A percentile compares a stretch with the other conserved stretches of the same genome.
phyloP scores from a whole-genome alignment of 2,329 filamentous ascomycete species.

The Xylariaceae sp. region DNA sequence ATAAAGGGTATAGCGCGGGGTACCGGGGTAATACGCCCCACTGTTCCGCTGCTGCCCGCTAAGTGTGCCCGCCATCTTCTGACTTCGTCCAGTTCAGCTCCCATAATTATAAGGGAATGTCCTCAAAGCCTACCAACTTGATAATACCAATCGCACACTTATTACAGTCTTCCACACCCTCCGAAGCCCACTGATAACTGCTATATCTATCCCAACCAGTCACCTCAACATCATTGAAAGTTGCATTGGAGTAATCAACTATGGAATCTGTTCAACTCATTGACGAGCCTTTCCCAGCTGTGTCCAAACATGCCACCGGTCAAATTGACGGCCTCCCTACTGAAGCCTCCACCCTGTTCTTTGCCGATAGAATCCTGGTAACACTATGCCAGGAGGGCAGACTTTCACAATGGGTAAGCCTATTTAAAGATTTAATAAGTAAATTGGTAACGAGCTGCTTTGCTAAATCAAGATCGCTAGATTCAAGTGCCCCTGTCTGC shows the following conservation, averaged over 20 bases:
- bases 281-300: constrained; percentile 71
- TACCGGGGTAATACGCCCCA: constrained; percentile 28
- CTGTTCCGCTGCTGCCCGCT: not conserved
- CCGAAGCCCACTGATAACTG: too few species aligned
- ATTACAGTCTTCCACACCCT: too few species aligned
- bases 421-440: too few species aligned
- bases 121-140: too few species aligned
- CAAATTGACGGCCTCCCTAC: constrained; percentile 73
- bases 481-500: constrained; percentile 80
- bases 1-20: constrained; percentile 38
- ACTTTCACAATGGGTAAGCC: constrained; percentile 86
- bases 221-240: not conserved
- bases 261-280: constrained; percentile 53
- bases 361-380: constrained; percentile 89
- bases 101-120: too few species aligned
- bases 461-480: constrained; percentile 49
- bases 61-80: too few species aligned
- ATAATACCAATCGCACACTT: too few species aligned
- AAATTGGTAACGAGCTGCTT: not conserved
- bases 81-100: too few species aligned
- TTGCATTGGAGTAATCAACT: not conserved
- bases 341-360: constrained; percentile 74
- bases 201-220: too few species aligned
- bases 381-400: constrained; percentile 87
- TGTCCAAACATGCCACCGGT: constrained; percentile 64